Base-by-base conservation (phyloP, 345 rosid genomes). In the Camelina hispida region DNA sequence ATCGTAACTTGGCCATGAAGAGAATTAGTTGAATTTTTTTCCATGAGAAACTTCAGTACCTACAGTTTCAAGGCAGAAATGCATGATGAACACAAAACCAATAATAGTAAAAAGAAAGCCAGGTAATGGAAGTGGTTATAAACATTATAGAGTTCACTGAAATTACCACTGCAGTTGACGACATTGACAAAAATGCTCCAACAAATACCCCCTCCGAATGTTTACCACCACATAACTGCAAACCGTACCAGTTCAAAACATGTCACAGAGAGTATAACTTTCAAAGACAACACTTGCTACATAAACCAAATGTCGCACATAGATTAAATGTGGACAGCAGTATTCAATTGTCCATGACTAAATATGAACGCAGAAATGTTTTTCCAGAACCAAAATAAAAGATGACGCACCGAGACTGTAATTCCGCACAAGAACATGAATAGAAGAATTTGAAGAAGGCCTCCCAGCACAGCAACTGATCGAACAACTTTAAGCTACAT, bases 41-140 rank as follows among this genome's bases (percentile, higher is more conserved):
- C 98, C 96, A 91, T 91, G 73, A 93, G 81, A 84, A 93, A 93
- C 76, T 91, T 93, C 79, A 93, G 71, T 68, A 93, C 98, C 98
- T 93, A 32, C 11, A 74, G 15, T 30, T 37, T 55, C 56, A 53
- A 74, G 38, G 48, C 50, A 42, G 38, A 38, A 48, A 54, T 30
- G 11, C 71, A 62, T 13, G 34, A 73, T 9, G 60, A 18, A 3
- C 8, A 70, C 20, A 44, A 25, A 62, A 28, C 20, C 71, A 70
- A 73, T 15, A 20, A 12, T 11, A 18, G 11, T 14, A 47, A 37
- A 34, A 37, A 47, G 9, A 62, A 37, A 69, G 23, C 22, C 35
- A 9, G 54, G 28, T 70, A 55, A 47, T 5, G 18, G 30, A 61
- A 52, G 52, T 70, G 42, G 55, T 28, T 32, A 58, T 55, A 25